Conservation (phyloP, 2,329 filamentous ascomycete genomes). For the Samsoniella hepiali region DNA sequence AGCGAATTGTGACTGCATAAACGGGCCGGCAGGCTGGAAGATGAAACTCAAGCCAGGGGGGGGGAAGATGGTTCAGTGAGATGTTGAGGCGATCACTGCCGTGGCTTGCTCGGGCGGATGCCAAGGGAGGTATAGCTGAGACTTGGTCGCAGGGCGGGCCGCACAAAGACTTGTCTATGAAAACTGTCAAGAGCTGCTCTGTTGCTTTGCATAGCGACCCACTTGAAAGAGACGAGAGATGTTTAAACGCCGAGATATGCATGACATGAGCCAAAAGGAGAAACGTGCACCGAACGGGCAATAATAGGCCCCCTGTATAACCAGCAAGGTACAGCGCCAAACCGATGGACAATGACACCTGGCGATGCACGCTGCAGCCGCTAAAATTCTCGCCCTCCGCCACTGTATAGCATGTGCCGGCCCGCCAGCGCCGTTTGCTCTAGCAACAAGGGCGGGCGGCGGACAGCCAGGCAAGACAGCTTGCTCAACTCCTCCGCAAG, state of each 20-base stretch:
- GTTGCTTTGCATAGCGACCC: too few relatives aligned
- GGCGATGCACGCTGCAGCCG: neutral
- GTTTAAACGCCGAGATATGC: too few relatives aligned
- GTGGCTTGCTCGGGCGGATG: neutral
- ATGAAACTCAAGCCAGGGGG: neutral
- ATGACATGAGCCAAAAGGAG: too few relatives aligned
- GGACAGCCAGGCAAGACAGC: too few relatives aligned
- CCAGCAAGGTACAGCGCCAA: neutral
- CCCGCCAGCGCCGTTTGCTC: neutral
- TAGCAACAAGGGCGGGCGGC: neutral
- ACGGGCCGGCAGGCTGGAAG: neutral
- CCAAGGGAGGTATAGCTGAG: neutral
- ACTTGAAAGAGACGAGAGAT: too few relatives aligned
- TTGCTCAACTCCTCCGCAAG: neutral
- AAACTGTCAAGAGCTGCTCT: too few relatives aligned
- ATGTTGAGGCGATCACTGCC: neutral
- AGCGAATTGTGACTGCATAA: neutral
- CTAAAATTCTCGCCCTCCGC: conserved; percentile 1
- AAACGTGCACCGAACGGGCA: too few relatives aligned
- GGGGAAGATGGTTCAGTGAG: neutral
- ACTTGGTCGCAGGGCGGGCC: neutral
- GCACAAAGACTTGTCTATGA: neutral
- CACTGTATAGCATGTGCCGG: neutral
- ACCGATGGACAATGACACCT: conserved; percentile 8
- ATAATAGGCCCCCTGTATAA: neutral